Percentiles rank a stretch among this genome's conserved stretches.
Evolutionary conservation across 352 stramenopile species (phyloP).

Genomic region (Plasmopara muralis): DNA sequence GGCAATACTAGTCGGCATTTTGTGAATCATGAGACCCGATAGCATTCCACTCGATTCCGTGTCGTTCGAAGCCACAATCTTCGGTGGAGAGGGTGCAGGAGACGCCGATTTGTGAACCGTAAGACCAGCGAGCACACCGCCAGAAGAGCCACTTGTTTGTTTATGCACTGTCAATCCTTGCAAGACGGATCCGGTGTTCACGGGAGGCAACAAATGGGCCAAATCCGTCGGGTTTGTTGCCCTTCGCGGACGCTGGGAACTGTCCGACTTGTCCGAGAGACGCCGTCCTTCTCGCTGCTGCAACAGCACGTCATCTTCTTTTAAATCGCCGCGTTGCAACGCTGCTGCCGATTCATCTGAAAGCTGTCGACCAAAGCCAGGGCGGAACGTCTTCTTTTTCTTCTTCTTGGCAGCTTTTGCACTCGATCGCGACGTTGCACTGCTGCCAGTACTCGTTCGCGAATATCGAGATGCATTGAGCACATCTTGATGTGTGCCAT

Average conservation of each 20-base stretch:
- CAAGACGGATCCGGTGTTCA: constrained; percentile 53
- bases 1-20: constrained; percentile 13
- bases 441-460: constrained; percentile 23
- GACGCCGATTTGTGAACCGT: constrained; percentile 50
- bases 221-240: constrained; percentile 49
- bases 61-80: constrained; percentile 14
- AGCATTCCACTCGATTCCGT: constrained; percentile 28
- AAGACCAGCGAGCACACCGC: constrained; percentile 55
- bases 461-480: constrained; percentile 19
- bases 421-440: constrained; percentile 25
- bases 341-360: constrained; percentile 77
- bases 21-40: constrained; percentile 45
- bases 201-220: constrained; percentile 54
- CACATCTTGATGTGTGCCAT: constrained; percentile 27
- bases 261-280: constrained; percentile 24
- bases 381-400: constrained; percentile 82
- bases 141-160: constrained; percentile 11
- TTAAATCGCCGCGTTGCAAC: constrained; percentile 68
- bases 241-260: constrained; percentile 22
- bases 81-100: constrained; percentile 27
- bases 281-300: constrained; percentile 25
- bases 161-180: constrained; percentile 57
- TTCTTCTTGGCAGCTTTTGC: constrained; percentile 62
- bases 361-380: constrained; percentile 74
- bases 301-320: constrained; percentile 62